Evolutionary conservation across 352 stramenopile genomes (phyloP), one percentile per base, ranked within the genome.

Genomic region (Bremia lactucae): DNA sequence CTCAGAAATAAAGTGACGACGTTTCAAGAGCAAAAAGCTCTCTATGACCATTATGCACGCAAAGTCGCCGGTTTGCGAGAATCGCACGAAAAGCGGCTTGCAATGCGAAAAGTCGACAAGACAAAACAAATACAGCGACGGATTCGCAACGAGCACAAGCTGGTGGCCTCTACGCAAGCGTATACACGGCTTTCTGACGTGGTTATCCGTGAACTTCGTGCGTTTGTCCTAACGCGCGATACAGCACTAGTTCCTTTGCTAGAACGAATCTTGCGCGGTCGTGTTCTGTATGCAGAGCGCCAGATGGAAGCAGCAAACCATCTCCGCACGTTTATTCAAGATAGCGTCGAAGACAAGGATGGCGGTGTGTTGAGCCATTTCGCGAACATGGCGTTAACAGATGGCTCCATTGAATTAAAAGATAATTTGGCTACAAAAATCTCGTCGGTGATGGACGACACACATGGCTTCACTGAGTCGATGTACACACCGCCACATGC

Each of bases 101-200:
- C 35, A 2, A 52, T 41, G 0, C 67, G 78, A 14, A 83, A 79
- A 41, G 44, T 42, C 0, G 78, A 88, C 36, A 91, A 86, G 52
- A 47, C 65, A 19, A 87, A 87, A 23, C 67, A 87, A 3, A 66
- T 81, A 18, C 73, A 91, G 48, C 83, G 83, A 21, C 64, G 88
- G 36, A 56, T 83, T n/a, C 71, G 78, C 24, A 90, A 90, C 38
- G 74, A 90, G 36, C 70, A 90, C 57, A 91, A 91, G 44, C 59
- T 88, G 16, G 67, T 72, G 15, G 36, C 65, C 6, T 62, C 65
- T 34, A 86, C 73, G 7, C 78, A 71, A 35, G 52, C 71, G 26
- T 91, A 91, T 47, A 72, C 59, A 7, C 80, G 79, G 22, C 48
- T 60, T 8, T 85, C 75, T 2, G 78, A 91, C 22, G 49, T 51